Base-by-base conservation (phyloP, 805 yeast genomes). In the Limtongia smithiae region DNA sequence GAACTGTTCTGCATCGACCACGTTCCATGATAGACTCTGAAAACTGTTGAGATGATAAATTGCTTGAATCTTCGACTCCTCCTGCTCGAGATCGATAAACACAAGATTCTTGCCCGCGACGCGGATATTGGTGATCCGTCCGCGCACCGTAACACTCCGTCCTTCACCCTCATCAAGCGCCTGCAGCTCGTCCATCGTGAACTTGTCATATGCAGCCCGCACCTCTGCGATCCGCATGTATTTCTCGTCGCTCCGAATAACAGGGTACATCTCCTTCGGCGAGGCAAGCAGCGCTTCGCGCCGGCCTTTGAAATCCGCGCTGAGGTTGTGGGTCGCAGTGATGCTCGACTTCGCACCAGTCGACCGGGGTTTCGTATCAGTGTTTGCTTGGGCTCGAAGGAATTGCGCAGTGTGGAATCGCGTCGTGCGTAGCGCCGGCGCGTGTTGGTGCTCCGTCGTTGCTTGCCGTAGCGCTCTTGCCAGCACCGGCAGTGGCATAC, bases 81-180 rank as follows among this genome's bases (percentile, higher is more conserved):
- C 91, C 59, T 84, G 91, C 0, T 70, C 60, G 2, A 87, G 35
- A 62, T 87, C 96, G 21, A 86, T 60, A 60, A 87, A 87, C 35
- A 77, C 66, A 68, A 86, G 74, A 1, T 82, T 83, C 58, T 77
- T 81, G 0, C 94, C 88, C 0, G 89, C 73, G 44, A 71, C 74
- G 33, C 96, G 65, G 0, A 87, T 73, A 18, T 78, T 69, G 1
- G 46, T 49, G 6, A 87, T 72, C 45, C 81, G 76, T 0, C 95
- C 96, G 53, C 79, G 76, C 7, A 75, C 54, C 4, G 61, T 57
- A 30, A 59, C 44, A 21, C 40, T 34, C 24, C 33, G 14, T 8
- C 33, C 35, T 7, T 12, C 41, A 12, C 34, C 34, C 3, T 3
- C 22, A 4, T 18, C 46, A 18, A 32, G 21, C 17, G 34, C 35